Evolutionary conservation across 352 stramenopile species (phyloP).

Genomic region (Pilasporangium apinafurcum): DNA sequence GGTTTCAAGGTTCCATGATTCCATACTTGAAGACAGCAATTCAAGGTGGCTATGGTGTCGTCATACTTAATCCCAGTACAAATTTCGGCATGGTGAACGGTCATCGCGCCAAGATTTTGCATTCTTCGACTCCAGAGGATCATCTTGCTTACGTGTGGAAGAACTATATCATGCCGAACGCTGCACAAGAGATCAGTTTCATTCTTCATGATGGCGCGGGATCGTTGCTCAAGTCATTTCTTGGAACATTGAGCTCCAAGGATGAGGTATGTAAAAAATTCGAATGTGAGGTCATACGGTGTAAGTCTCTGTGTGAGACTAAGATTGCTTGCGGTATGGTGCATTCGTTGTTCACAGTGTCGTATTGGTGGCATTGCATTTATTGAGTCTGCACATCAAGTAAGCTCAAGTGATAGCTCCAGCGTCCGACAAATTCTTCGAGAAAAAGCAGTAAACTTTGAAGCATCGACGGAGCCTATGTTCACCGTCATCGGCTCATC

Average conservation of each 20-base stretch:
- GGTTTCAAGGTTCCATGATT: conserved; percentile 84
- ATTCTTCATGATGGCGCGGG: conserved; percentile 71
- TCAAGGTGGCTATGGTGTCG: conserved; percentile 75
- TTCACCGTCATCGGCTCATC: conserved; percentile 76
- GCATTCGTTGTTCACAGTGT: conserved; percentile 6
- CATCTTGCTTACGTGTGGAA: conserved; percentile 84
- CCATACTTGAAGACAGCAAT: conserved; percentile 84
- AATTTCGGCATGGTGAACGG: conserved; percentile 78
- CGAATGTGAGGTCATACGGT: too few relatives aligned
- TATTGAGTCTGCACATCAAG: conserved; percentile 75
- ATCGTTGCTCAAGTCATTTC: conserved; percentile 62
- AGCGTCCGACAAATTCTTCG: conserved; percentile 51
- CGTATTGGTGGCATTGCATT: conserved; percentile 78
- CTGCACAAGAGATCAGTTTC: conserved; percentile 81
- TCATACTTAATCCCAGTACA: conserved; percentile 80
- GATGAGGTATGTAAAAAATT: conserved; percentile 28
- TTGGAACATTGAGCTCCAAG: conserved; percentile 45
- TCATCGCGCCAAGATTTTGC: conserved; percentile 75
- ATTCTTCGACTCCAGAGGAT: conserved; percentile 68
- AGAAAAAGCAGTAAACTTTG: conserved; percentile 79
- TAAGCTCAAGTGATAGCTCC: conserved; percentile 48
- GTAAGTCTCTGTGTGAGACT: too few relatives aligned
- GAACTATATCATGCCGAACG: conserved; percentile 79
- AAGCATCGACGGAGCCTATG: conserved; percentile 76
- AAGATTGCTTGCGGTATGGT: neutral